Base-by-base conservation (phyloP, 768 basidiomycete species). In the Asterophora lycoperdoides region DNA sequence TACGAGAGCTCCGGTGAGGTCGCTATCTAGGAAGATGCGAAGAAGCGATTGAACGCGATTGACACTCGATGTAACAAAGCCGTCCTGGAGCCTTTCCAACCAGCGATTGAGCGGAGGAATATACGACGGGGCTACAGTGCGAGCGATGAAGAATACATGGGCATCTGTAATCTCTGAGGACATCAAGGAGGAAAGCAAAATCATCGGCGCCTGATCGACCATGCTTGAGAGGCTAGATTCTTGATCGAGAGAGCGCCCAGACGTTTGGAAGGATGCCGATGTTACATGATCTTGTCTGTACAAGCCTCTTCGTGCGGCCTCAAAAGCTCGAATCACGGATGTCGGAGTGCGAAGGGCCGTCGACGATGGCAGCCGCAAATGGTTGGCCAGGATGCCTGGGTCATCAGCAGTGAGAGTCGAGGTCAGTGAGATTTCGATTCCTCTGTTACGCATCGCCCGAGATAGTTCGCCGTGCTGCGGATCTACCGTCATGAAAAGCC, bases 371-470 rank as follows among this genome's bases (percentile, higher is more conserved):
- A 86, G 69, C 23, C 82, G 75, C 28, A 68, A 52, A 58, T 76
- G 66, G 47, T 81, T 75, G 13, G 67, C 64, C 13, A 84, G 49
- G 19, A 77, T 71, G 26, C 44, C 46, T 8, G 28, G n/a, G 54
- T 86, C 85, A 49, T 83, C 78, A 9, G 68, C 55, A 11, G 62
- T 59, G 41, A 67, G 63, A 15, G 49, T 44, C 5, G 61, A 43
- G 8, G 74, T 46, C 46, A 93, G 58, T 23, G 78, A 76, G 40
- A 97, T 77, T 66, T 99, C 96, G 30, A 96, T 73, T 14, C 95
- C 95, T 48, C 96, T 83, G 68, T 99, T 99, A 19, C 96, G 86
- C 96, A 99, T 99, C 2, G 96, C 96, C 32, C 96, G 78, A 1
- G 96, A 98, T 9, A 98, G 72, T 67, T 99, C 96, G 38, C 96